Base-by-base conservation (phyloP, 345 rosid genomes). In the Lepidium didymum region DNA sequence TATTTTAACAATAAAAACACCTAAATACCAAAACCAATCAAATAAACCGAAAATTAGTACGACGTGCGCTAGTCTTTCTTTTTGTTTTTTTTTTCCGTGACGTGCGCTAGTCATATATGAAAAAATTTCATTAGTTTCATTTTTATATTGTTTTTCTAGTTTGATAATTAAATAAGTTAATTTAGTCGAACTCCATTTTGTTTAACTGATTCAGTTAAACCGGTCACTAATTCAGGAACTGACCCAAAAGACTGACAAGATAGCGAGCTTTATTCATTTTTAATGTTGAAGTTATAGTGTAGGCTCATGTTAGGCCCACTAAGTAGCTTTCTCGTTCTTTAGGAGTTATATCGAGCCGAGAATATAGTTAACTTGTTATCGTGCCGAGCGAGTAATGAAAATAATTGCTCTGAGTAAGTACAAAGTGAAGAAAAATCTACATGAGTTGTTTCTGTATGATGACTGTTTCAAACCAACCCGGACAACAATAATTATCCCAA, bases 71-170 rank as follows among this genome's bases (percentile, higher is more conserved):
- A 19, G 27, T 51, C 53, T n/a, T n/a, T 3, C 11, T 10, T 38
- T 19, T 4, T 19, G 7, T 27, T 19, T 60, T 9, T 34, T n/a
- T 7, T 21, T 1, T 15, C 35, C 33, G 67, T 69, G 74, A 69
- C 67, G 74, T 69, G 67, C 66, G 23, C 58, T 58, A 50, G 44
- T 59, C 67, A 29, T 14, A 25, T 8, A 10, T 36, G n/a, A n/a
- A 56, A 14, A 27, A 34, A 3, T 21, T 33, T 35, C 9, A 44
- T 55, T 66, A 16, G 27, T 53, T 53, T 29, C 13, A 2, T 19
- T 54, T n/a, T n/a, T n/a, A n/a, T n/a, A 2, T 1, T 15, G 9
- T 4, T 15, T 62, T 33, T 62, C n/a, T 64, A 4, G 10, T 19
- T 19, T 18, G 33, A 23, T 36, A 15, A 33, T 46, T 44, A 14